Evolutionary conservation across 306 rosid species (phyloP), one percentile per base, ranked within the genome.

Genomic region (Ceratonia siliqua): DNA sequence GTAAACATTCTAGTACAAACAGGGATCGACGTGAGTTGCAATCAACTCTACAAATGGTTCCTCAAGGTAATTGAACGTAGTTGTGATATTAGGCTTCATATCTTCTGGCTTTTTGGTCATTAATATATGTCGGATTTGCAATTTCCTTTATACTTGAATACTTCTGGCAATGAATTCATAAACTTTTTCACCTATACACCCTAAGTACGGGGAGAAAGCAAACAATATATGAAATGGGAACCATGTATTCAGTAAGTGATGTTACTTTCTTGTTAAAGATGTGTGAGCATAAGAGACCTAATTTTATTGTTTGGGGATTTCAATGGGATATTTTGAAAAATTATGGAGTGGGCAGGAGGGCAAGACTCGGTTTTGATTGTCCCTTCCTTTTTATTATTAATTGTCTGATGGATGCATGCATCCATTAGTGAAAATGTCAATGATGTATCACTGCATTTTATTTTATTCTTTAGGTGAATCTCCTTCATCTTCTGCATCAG

Each of bases 401-500:
- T 59, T 55, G 24, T 68, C 8, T 33, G 36, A 55, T 66, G 46
- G 38, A 42, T 36, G 33, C 55, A 22, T 38, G 78, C 58, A 52
- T 79, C n/a, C 39, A 14, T 68, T 35, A 49, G 22, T 18, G 52
- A 63, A 36, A 30, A 33, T 18, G 74, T 62, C 66, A 41, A 6
- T 80, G 55, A 46, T 70, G 58, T 67, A 61, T 57, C 17, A 10
- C 42, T 69, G 15, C 14, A 52, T 78, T 54, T 72, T 70, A 59
- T 50, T 74, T 32, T 66, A 49, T 43, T 71, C 67, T 70, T 70
- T 78, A 91, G 97, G 90, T 65, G 94, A 87, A 69, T 89, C 92
- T 61, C 97, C 90, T 69, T 90, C 90, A 56, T 87, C 92, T 77
- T 91, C 97, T 71, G 90, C 90, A 48, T 89, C 94, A 58, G 97